Base-by-base conservation (phyloP, 108 stramenopile species). In the Chaetoceros muelleri region DNA sequence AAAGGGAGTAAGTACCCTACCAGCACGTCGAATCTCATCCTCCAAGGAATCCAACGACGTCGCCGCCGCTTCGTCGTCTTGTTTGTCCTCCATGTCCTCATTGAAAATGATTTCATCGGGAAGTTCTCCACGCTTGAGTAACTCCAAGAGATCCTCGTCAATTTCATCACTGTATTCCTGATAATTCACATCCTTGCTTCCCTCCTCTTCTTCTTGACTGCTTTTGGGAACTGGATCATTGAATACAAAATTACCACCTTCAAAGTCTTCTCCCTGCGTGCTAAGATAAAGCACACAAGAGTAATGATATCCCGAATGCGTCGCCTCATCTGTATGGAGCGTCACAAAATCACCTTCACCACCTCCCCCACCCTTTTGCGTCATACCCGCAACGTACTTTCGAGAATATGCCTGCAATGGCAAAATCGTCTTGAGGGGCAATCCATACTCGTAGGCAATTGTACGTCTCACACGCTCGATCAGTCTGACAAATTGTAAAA, bases 281-380 rank as follows among this genome's bases (percentile, higher is more conserved):
- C 67, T 73, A 53, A 73, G 20, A 40, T 69, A 69, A 2, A 73
- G 5, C 8, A 73, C 67, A 55, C 63, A 73, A 2, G 67, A 73
- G 52, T 69, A 69, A 55, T 73, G 67, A 30, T 69, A 73, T 18
- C 66, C 64, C 13, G 53, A 23, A 53, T 72, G 71, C 2, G 71
- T 72, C 2, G 64, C 71, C 30, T 72, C 71, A 60, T 72, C 71
- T n/a, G 64, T 65, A 52, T 71, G 70, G 18, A 71, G 59, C 0
- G 58, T 71, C 13, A 71, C 70, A 48, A 55, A 58, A 27, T 71
- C 70, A 23, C 70, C 70, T 27, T 71, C 70, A 22, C 62, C 62
- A 0, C 70, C 70, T 0, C 70, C 70, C 44, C 70, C 70, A 22
- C 70, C 70, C 44, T 58, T 25, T 48, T 71, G 70, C 46, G 70